Percentiles rank a stretch among this genome's conserved stretches.
These are phyloP conservation scores for Lipomyces spencermartinsiae DNA, from an alignment of 805 yeast species.

Conservation along the genomic window DNA sequence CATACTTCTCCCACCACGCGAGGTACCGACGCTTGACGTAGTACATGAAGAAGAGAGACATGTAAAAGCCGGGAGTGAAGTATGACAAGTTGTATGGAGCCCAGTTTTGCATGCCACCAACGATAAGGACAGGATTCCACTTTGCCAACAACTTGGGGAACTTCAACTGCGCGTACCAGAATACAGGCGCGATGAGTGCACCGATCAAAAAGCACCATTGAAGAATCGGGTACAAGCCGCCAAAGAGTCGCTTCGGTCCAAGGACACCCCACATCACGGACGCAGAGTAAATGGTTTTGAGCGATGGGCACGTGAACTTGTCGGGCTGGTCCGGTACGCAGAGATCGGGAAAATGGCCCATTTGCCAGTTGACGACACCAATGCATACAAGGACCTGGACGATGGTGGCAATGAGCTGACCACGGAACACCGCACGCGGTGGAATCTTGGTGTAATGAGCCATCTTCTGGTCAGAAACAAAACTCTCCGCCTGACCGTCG, in stretches of 20 bases:
- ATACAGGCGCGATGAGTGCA: slow-evolving; percentile 46
- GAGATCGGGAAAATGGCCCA: slow-evolving; percentile 48
- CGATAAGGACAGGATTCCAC: slow-evolving; percentile 12
- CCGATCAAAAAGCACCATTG: slow-evolving; percentile 68
- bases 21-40: slow-evolving; percentile 60
- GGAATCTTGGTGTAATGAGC: slow-evolving; percentile 71
- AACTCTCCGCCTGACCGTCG: slow-evolving; percentile 57
- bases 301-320: slow-evolving; percentile 57
- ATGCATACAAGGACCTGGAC: slow-evolving; percentile 54
- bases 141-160: slow-evolving; percentile 7
- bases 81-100: slow-evolving; percentile 42
- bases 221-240: slow-evolving; percentile 58
- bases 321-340: slow-evolving; percentile 54
- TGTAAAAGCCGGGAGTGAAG: slow-evolving; percentile 35
- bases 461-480: slow-evolving; percentile 62
- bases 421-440: slow-evolving; percentile 64
- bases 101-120: slow-evolving; percentile 49
- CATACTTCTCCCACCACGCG: slow-evolving; percentile 78
- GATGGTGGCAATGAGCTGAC: slow-evolving; percentile 54
- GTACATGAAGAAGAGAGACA: slow-evolving; percentile 63
- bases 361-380: slow-evolving; percentile 52
- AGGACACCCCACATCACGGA: slow-evolving; percentile 69
- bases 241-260: slow-evolving; percentile 68
- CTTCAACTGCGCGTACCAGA: slow-evolving; percentile 10
- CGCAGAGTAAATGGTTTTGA: slow-evolving; percentile 58